phyloP scores from a whole-genome alignment of 495 filamentous ascomycete species.

The Chaetomium tenue region DNA sequence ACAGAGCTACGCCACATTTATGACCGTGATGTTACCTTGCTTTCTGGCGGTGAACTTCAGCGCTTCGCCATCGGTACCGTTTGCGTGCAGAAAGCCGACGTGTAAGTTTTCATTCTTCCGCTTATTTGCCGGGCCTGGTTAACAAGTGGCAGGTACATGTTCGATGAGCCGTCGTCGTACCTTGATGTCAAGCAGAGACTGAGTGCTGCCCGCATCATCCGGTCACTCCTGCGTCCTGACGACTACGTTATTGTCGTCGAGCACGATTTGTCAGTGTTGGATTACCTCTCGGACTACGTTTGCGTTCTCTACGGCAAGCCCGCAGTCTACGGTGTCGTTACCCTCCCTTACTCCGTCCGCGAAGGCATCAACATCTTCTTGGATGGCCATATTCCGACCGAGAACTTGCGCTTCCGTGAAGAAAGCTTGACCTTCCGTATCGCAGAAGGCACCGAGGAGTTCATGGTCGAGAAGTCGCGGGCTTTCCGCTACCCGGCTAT shows the following conservation, averaged over 20 bases:
- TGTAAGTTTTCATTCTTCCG: slow-evolving; percentile 54
- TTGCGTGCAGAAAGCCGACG: slow-evolving; percentile 94
- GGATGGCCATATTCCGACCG: slow-evolving; percentile 94
- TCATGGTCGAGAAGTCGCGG: slow-evolving; percentile 77
- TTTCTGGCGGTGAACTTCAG: slow-evolving; percentile 97
- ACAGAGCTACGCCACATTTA: slow-evolving; percentile 80
- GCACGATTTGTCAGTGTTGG: slow-evolving; percentile 96
- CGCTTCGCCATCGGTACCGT: slow-evolving; percentile 94
- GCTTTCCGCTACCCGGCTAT: slow-evolving; percentile 84
- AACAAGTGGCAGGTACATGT: slow-evolving; percentile 68
- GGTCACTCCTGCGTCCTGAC: slow-evolving; percentile 77
- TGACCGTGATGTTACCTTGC: slow-evolving; percentile 79
- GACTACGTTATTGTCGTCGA: slow-evolving; percentile 98
- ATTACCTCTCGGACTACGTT: slow-evolving; percentile 97
- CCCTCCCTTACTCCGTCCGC: slow-evolving; percentile 88
- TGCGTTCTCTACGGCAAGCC: slow-evolving; percentile 95
- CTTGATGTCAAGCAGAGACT: slow-evolving; percentile 97
- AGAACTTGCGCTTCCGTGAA: slow-evolving; percentile 97
- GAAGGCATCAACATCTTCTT: slow-evolving; percentile 99
- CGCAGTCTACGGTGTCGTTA: slow-evolving; percentile 97
- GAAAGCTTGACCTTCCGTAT: slow-evolving; percentile 96
- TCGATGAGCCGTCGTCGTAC: slow-evolving; percentile 97
- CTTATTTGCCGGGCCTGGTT: slow-evolving; percentile 6
- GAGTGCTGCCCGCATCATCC: slow-evolving; percentile 86
- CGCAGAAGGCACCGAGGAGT: slow-evolving; percentile 87